Evolutionary conservation across 257 asterid genomes (phyloP), one percentile per base, ranked within the genome.

Genomic region (Perilla frutescens): DNA sequence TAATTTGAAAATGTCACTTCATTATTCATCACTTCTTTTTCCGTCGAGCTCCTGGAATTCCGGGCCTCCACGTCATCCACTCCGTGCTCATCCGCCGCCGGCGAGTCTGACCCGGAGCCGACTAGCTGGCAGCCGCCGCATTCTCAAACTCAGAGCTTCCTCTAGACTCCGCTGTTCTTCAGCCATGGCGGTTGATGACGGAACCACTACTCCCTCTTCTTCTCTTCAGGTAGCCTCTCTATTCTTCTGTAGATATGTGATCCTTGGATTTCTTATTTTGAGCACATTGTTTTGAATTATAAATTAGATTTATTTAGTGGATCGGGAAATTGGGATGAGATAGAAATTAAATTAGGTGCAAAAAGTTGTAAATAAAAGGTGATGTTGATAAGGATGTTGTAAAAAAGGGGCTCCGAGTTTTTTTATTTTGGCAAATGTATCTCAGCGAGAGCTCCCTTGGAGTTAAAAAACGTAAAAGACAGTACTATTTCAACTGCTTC

Each of bases 171-270:
- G 63, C 45, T 81, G 89, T 79, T 76, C 74, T 75, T 81, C 91
- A 13, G 77, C 82, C 71, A 84, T 85, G 91, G 83, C 88, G 36
- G 59, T 80, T 79, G 73, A 80, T 43, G 90, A 82, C 66, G 84
- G 76, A 44, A 77, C 79, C 74, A 70, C 72, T 58, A 65, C 83
- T 40, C 68, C 87, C 55, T 12, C 88, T 54, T 66, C 87, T 62
- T 57, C 55, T 71, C 79, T 85, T 58, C 89, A 80, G 91, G 94
- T 87, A 26, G 7, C n/a, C 15, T 54, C 55, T 8, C 20, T 13
- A 1, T 43, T 9, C 12, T 37, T 73, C 14, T 70, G 51, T 7
- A 43, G 39, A 49, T 36, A 31, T 8, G 0, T 43, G 13, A 3
- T 29, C 5, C 8, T 10, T 36, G 40, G 67, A 44, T 57, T 34